Base-by-base conservation (phyloP, 192 early-diverging fungal genomes). In the Coemansia sp. region DNA sequence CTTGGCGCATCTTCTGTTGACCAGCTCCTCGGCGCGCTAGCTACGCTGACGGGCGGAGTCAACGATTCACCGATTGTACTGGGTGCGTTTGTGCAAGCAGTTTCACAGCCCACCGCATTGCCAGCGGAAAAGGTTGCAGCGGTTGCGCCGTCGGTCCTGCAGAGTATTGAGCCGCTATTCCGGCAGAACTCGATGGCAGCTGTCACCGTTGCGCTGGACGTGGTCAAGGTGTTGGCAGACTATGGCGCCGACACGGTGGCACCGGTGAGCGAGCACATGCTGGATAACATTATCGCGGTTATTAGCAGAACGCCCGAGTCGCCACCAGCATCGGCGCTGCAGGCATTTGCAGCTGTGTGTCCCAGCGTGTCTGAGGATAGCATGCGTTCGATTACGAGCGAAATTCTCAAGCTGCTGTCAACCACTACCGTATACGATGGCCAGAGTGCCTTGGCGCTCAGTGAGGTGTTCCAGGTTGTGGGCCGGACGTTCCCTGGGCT, bases 301-400 rank as follows among this genome's bases (percentile, higher is more conserved):
- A 62, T 75, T 10, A 42, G 46, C 44, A 45, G 35, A 30, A 28
- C 71, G 7, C 56, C 64, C 27, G 35, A 49, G 20, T 62, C 71
- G 11, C 71, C 64, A 20, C 64, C 71, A 10, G 38, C 39, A 4
- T 21, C 46, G 11, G 71, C 64, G 5, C 60, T 75, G 42, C 53
- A 48, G 12, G 71, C 64, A 5, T 47, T 75, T 36, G 56, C 64
- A 2, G 48, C 39, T 0, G 55, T 75, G 36, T 67, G 64, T n/a
- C 50, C 64, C 1, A 56, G 34, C 6, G 71, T 64, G 15, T 32
- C 56, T 2, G 53, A 55, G 14, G 34, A 5, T 5, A 48, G 27
- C 12, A 36, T 64, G 21, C 35, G 46, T 19, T 11, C 10, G 34
- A 45, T 48, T 22, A 27, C 46, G 21, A 15, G 21, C 5, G 30